phyloP scores from a whole-genome alignment of 345 rosid genomes.

The Angophora floribunda region DNA sequence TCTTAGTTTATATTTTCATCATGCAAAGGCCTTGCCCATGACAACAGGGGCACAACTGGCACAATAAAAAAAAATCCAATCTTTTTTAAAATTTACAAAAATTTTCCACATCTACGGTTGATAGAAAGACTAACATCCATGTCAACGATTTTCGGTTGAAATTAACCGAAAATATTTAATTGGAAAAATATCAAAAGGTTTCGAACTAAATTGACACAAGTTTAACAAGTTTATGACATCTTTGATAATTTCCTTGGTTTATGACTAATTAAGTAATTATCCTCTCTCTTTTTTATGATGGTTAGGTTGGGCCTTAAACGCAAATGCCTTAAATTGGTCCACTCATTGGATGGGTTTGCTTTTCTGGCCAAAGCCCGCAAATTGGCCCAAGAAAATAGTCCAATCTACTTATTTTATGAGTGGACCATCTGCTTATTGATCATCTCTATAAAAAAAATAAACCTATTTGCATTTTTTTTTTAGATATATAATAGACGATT shows the following conservation, averaged over 20 bases:
- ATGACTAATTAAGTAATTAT: no score
- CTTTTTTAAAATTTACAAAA: background rate
- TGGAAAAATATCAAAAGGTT: background rate
- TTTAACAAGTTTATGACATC: no score
- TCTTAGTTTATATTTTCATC: no score
- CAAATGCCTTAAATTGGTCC: background rate
- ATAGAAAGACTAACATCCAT: fast-evolving
- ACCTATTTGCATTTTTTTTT: background rate
- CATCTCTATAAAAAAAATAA: background rate
- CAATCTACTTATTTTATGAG: background rate
- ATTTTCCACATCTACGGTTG: fast-evolving
- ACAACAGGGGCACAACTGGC: fast-evolving
- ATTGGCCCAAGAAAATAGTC: background rate
- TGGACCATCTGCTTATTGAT: background rate
- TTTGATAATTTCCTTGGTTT: no score
- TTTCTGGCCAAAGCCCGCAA: background rate
- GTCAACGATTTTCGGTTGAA: background rate
- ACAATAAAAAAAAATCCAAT: no score
- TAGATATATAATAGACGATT: background rate
- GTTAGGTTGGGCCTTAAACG: background rate
- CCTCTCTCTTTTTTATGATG: background rate
- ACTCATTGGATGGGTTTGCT: background rate
- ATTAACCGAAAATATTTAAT: background rate
- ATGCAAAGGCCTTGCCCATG: background rate
- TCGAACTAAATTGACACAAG: no score